Percentiles rank a stretch among this genome's conserved stretches.
phyloP scores from a whole-genome alignment of 139 green algal species.

The Haematococcus sp. region DNA sequence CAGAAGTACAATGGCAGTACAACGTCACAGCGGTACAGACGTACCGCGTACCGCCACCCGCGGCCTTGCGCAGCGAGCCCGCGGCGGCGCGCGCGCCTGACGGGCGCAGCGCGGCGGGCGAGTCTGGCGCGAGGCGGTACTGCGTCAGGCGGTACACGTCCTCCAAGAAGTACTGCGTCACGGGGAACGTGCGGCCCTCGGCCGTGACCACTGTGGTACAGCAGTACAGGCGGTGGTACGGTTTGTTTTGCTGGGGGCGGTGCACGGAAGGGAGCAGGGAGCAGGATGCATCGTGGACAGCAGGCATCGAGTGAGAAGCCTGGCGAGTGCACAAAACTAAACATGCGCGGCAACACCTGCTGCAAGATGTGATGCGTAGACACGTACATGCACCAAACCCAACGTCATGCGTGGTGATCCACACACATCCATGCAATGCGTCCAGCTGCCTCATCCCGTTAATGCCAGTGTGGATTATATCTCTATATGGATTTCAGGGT shows the following conservation, averaged over 20 bases:
- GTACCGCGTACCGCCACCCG: slow-evolving; percentile 19
- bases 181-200: slow-evolving; percentile 86
- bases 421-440: no score
- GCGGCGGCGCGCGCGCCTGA: not conserved
- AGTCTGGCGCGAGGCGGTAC: slow-evolving; percentile 50
- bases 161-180: slow-evolving; percentile 84
- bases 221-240: not conserved
- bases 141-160: slow-evolving; percentile 63
- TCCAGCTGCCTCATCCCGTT: no score
- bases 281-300: no score
- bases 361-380: no score
- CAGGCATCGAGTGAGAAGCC: no score
- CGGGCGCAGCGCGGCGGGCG: slow-evolving; percentile 41
- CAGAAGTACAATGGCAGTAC: no score
- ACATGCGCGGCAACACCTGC: no score
- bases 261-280: no score
- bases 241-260: not conserved
- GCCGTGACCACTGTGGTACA: slow-evolving; percentile 38
- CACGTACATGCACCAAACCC: no score
- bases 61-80: slow-evolving; percentile 2
- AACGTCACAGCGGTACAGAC: no score
- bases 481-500: not conserved
- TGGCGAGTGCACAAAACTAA: no score
- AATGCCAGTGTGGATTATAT: not conserved
- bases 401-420: no score